Percentiles rank a stretch among this genome's conserved stretches.
These are phyloP conservation scores for Pachyrhizus erosus DNA, from an alignment of 306 rosid genomes.

Conservation along the genomic window DNA sequence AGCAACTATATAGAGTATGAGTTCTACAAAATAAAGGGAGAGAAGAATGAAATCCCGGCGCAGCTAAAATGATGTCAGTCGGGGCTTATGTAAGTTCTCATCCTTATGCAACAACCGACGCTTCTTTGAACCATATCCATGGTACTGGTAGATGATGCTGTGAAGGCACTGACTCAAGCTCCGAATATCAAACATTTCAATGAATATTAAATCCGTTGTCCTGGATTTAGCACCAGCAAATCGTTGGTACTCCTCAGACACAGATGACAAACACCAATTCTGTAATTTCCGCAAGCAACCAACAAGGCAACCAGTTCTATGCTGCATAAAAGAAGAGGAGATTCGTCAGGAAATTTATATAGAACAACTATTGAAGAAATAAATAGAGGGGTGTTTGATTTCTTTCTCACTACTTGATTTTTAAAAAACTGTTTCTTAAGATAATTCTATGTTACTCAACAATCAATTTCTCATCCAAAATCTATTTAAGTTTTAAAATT, in stretches of 20 bases:
- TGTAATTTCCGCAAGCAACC: slow-evolving; percentile 93
- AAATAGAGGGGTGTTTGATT: neutral
- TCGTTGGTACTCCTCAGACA: slow-evolving; percentile 82
- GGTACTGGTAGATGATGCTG: slow-evolving; percentile 93
- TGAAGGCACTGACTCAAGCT: slow-evolving; percentile 84
- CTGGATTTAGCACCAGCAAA: slow-evolving; percentile 85
- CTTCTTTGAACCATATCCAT: slow-evolving; percentile 84
- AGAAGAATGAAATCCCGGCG: slow-evolving; percentile 18
- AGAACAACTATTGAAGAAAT: neutral
- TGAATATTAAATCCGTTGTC: slow-evolving; percentile 67
- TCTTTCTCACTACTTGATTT: neutral
- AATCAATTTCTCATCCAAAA: neutral
- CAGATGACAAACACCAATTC: slow-evolving; percentile 91
- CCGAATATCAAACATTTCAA: slow-evolving; percentile 64
- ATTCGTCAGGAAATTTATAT: neutral
- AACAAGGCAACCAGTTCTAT: slow-evolving; percentile 88
- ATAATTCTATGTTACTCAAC: neutral
- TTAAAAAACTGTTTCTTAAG: neutral
- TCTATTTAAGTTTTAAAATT: neutral
- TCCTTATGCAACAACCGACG: slow-evolving; percentile 74
- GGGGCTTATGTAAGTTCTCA: slow-evolving; percentile 79
- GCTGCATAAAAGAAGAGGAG: slow-evolving; percentile 56
- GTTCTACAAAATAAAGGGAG: neutral
- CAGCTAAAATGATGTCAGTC: slow-evolving; percentile 54
- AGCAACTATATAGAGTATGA: slow-evolving; percentile 22